These are phyloP conservation scores for Fusarium hostae DNA, from an alignment of 2,329 filamentous ascomycete genomes.

Conservation along the genomic window DNA sequence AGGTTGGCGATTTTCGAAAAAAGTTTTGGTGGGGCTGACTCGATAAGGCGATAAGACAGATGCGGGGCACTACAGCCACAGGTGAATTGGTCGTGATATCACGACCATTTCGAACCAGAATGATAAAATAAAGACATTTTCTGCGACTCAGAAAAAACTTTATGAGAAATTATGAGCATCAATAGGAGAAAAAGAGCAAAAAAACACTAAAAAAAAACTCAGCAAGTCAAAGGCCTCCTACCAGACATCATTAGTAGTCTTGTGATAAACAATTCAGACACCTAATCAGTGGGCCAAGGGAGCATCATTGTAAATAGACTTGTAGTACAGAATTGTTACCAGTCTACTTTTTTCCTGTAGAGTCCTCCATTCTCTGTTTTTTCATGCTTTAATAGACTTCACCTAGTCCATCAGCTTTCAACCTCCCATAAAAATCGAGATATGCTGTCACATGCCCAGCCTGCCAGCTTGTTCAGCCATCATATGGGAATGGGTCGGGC, in stretches of 20 bases:
- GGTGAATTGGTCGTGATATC: background rate
- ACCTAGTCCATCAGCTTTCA: background rate
- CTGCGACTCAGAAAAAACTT: background rate
- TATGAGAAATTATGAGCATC: background rate
- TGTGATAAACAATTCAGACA: background rate
- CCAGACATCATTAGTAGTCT: no score
- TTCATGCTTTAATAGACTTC: background rate
- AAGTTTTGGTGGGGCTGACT: constrained; percentile 35
- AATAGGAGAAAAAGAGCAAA: background rate
- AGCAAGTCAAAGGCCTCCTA: background rate
- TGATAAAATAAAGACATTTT: background rate
- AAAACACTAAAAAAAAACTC: background rate
- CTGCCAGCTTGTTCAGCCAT: constrained; percentile 4
- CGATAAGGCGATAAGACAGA: constrained; percentile 10
- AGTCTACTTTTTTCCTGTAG: background rate
- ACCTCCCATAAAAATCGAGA: background rate
- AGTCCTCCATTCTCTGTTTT: background rate
- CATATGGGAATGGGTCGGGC: constrained; percentile 24
- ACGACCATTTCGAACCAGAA: background rate
- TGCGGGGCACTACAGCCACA: constrained; percentile 15
- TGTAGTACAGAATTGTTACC: background rate
- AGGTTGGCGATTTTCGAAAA: constrained; percentile 40
- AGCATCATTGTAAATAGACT: background rate
- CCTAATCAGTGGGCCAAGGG: background rate
- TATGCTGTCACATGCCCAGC: constrained; percentile 7